These are phyloP conservation scores for Thelonectria olida DNA, from an alignment of 2,329 filamentous ascomycete species.

Conservation along the genomic window DNA sequence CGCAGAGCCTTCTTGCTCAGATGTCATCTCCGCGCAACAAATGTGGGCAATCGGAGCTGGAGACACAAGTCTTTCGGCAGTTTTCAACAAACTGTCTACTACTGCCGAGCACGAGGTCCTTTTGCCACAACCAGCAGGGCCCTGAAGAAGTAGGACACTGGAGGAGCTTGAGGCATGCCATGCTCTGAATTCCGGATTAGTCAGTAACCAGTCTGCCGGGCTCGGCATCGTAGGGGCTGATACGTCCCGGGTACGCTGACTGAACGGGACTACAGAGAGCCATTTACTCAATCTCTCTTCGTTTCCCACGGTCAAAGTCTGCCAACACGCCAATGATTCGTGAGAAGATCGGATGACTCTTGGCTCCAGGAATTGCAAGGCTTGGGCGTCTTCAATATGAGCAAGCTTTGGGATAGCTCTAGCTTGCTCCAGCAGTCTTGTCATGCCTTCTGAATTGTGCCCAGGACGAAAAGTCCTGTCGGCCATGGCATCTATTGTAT, in stretches of 20 bases:
- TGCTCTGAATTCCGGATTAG: not conserved
- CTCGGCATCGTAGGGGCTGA: not conserved
- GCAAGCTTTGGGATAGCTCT: not conserved
- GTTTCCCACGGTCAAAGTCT: not conserved
- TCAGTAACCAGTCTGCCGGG: not conserved
- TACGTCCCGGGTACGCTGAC: not conserved
- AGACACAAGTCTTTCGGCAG: no score
- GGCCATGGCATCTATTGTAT: not conserved
- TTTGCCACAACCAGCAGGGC: not conserved
- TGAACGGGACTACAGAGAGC: not conserved
- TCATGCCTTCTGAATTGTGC: not conserved
- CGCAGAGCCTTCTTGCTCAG: not conserved
- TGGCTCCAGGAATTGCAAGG: not conserved
- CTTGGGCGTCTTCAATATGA: not conserved
- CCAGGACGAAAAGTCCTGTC: not conserved
- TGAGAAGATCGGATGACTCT: not conserved
- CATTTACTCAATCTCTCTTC: not conserved
- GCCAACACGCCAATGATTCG: not conserved
- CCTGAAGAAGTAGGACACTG: not conserved
- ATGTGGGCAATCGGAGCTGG: not conserved
- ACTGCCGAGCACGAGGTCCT: not conserved
- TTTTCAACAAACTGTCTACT: not conserved
- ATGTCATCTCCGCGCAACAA: not conserved
- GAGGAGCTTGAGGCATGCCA: not conserved
- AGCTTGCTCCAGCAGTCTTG: not conserved